These are phyloP conservation scores for Gossypium lobatum DNA, from an alignment of 441 rosid genomes.

Conservation along the genomic window DNA sequence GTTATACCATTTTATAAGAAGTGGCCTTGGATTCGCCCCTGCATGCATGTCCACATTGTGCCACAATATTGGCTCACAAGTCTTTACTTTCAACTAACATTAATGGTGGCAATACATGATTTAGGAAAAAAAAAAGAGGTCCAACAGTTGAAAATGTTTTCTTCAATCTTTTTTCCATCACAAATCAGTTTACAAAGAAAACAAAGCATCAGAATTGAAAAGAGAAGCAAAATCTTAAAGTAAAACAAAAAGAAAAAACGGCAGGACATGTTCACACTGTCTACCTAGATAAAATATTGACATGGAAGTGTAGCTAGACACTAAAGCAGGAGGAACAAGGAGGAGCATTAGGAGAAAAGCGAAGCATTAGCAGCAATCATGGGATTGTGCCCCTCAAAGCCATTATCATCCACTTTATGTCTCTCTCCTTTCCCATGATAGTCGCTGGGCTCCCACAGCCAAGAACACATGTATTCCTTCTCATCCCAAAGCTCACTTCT, in stretches of 20 bases:
- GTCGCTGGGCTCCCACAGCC: constrained; percentile 34
- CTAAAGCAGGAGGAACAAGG: not conserved
- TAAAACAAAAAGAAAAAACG: not conserved
- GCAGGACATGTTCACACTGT: not conserved
- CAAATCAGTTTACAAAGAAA: not conserved
- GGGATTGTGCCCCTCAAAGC: constrained; percentile 36
- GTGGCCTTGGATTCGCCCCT: not conserved
- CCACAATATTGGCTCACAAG: not conserved
- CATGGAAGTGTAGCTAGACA: not conserved
- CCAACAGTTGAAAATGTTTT: not conserved
- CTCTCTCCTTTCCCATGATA: constrained; percentile 22
- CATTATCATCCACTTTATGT: constrained; percentile 18
- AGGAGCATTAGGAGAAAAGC: constrained; percentile 45
- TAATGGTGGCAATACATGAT: not conserved
- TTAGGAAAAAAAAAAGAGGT: too few species aligned
- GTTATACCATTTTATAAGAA: not conserved
- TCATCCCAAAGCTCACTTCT: constrained; percentile 18
- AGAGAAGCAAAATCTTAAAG: not conserved
- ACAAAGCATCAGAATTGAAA: not conserved
- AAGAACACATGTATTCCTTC: constrained; percentile 19
- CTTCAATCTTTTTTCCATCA: not conserved
- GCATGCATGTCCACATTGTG: not conserved
- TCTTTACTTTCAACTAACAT: not conserved
- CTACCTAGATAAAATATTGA: not conserved
- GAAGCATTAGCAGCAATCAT: constrained; percentile 31